These are phyloP conservation scores for Saccharomycopsis oosterbeekiorum DNA, from an alignment of 805 yeast species.

Conservation along the genomic window DNA sequence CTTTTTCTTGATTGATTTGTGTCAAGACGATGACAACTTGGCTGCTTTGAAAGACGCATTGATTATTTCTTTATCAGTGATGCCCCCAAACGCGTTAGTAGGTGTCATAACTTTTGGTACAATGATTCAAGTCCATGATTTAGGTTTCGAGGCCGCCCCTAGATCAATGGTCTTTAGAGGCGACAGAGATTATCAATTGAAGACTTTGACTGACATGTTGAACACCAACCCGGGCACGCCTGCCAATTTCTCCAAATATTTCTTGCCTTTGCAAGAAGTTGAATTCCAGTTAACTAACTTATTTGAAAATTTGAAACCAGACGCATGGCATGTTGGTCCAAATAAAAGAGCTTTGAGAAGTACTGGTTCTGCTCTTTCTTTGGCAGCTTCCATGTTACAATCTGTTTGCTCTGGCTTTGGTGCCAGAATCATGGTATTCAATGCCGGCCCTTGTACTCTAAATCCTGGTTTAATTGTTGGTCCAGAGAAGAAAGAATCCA, in stretches of 20 bases:
- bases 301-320: constrained; percentile 66
- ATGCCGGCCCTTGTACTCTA: constrained; percentile 93
- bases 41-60: constrained; percentile 75
- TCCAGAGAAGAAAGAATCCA: constrained; percentile 85
- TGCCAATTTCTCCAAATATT: constrained; percentile 47
- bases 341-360: constrained; percentile 83
- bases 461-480: constrained; percentile 94
- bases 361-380: constrained; percentile 84
- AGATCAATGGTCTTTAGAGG: constrained; percentile 84
- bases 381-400: constrained; percentile 76
- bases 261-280: constrained; percentile 63
- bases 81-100: constrained; percentile 84
- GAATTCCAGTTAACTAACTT: constrained; percentile 76
- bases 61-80: constrained; percentile 57
- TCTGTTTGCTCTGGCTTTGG: constrained; percentile 78
- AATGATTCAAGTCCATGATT: constrained; percentile 82
- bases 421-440: constrained; percentile 79
- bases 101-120: constrained; percentile 87
- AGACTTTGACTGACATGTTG: constrained; percentile 51
- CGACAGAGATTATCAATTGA: constrained; percentile 62
- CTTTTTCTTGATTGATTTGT: constrained; percentile 75
- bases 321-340: constrained; percentile 83
- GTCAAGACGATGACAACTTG: constrained; percentile 83
- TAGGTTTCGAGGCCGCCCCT: constrained; percentile 55
- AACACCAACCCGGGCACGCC: constrained; percentile 38